These are phyloP conservation scores for Amaranthus tricolor DNA, from an alignment of 179 eudicot species.

Conservation along the genomic window DNA sequence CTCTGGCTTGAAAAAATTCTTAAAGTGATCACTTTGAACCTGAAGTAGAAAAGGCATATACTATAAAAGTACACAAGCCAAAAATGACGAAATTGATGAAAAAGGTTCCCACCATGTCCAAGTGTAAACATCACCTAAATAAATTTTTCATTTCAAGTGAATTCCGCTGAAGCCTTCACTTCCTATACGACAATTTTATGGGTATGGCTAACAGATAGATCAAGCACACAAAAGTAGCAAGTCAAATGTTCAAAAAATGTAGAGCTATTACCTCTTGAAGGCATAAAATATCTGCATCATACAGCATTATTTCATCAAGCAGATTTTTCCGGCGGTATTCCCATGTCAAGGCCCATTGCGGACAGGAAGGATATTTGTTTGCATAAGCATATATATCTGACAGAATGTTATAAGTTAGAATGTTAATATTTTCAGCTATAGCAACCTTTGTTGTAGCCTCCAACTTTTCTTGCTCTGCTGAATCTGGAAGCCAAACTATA, in stretches of 20 bases:
- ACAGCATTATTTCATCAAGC: conserved; percentile 30
- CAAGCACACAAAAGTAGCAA: conserved; percentile 4
- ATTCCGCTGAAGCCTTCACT: neutral
- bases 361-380: conserved; percentile 31
- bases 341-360: conserved; percentile 43
- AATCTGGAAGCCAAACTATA: conserved; percentile 20
- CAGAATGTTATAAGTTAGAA: conserved; percentile 33
- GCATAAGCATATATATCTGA: conserved; percentile 22
- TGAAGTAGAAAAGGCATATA: conserved; percentile 11
- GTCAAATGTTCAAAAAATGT: neutral
- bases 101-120: neutral
- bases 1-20: conserved; percentile 39
- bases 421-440: conserved; percentile 21
- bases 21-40: conserved; percentile 46
- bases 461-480: conserved; percentile 12
- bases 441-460: conserved; percentile 7
- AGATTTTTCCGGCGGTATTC: conserved; percentile 34
- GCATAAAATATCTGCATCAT: conserved; percentile 39
- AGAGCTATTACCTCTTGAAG: conserved; percentile 36
- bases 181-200: conserved; percentile 3
- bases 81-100: neutral
- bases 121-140: neutral
- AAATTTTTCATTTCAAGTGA: neutral
- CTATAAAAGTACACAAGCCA: neutral
- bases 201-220: neutral